Evolutionary conservation across 1,139 yeast species (phyloP).

Genomic region (Meyerozyma guilliermondii): DNA sequence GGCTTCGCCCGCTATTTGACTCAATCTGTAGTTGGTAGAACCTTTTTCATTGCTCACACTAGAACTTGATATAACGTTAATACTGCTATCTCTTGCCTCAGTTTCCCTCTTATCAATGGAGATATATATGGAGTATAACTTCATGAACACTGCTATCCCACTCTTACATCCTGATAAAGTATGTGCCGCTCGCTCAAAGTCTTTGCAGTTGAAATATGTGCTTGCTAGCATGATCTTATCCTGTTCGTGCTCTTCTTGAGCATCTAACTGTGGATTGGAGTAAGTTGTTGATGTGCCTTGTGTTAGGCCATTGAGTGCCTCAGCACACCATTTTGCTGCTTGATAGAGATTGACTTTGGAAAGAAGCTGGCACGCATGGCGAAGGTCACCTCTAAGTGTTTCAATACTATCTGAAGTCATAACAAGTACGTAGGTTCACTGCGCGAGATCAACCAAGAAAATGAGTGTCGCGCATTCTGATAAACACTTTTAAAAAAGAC

Average conservation of each 20-base stretch:
- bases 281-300: slow-evolving; percentile 8
- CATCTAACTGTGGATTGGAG: slow-evolving; percentile 5
- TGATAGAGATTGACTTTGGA: slow-evolving; percentile 51
- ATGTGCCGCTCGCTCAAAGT: slow-evolving; percentile 74
- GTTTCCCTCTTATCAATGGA: slow-evolving; percentile 71
- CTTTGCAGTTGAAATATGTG: slow-evolving; percentile 76
- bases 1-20: slow-evolving; percentile 42
- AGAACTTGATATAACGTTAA: slow-evolving; percentile 23
- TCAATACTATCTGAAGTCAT: slow-evolving; percentile 3
- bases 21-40: slow-evolving; percentile 14
- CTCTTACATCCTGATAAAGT: slow-evolving; percentile 49
- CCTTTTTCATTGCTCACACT: slow-evolving; percentile 11
- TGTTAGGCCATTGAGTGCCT: slow-evolving; percentile 54
- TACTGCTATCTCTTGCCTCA: slow-evolving; percentile 64
- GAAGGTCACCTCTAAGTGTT: slow-evolving; percentile 19
- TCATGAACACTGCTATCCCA: slow-evolving; percentile 56
- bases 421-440: not conserved
- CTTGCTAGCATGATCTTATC: slow-evolving; percentile 57
- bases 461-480: not conserved
- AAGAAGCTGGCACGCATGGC: slow-evolving; percentile 22
- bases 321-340: slow-evolving; percentile 80
- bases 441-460: not conserved
- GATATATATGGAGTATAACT: slow-evolving; percentile 63
- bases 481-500: not conserved
- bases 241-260: slow-evolving; percentile 27